A percentile compares a stretch with the other conserved stretches of the same genome.
These are phyloP conservation scores for Hirschioporus abietinus DNA, from an alignment of 768 basidiomycete species.

Conservation along the genomic window DNA sequence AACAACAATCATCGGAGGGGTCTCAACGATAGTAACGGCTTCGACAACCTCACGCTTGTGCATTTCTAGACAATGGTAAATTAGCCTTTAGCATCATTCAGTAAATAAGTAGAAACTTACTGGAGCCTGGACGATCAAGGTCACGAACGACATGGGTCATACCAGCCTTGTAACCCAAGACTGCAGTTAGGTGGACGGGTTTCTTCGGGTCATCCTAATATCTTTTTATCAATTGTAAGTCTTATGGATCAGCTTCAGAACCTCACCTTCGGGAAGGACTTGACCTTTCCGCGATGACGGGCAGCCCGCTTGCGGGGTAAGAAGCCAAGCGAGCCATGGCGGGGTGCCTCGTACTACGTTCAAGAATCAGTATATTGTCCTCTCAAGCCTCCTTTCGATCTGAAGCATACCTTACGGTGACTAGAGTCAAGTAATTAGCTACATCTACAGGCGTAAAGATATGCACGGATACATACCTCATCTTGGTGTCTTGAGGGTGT, in stretches of 20 bases:
- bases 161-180: conserved; percentile 99
- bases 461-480: conserved; percentile 29
- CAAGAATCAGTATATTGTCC: conserved; percentile 20
- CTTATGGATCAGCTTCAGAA: conserved; percentile 4
- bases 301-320: conserved; percentile 95
- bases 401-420: conserved; percentile 75
- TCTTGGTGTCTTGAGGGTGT: conserved; percentile 26
- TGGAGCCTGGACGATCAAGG: conserved; percentile 98
- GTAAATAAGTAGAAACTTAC: conserved; percentile 49
- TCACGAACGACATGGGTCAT: conserved; percentile 99
- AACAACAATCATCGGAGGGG: conserved; percentile 92
- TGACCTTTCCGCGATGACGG: conserved; percentile 97
- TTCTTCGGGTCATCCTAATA: conserved; percentile 97
- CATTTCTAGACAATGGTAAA: conserved; percentile 64
- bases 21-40: conserved; percentile 93
- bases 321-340: conserved; percentile 97
- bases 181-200: conserved; percentile 95
- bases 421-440: conserved; percentile 32
- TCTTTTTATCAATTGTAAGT: conserved; percentile 7
- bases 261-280: conserved; percentile 95
- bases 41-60: conserved; percentile 99
- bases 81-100: not conserved
- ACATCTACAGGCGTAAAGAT: not conserved
- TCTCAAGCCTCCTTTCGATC: conserved; percentile 9
- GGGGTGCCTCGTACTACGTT: conserved; percentile 91